A percentile compares a stretch with the other conserved stretches of the same genome.
Conservation (phyloP, 352 stramenopile genomes). For the Plasmopara halstedii region DNA sequence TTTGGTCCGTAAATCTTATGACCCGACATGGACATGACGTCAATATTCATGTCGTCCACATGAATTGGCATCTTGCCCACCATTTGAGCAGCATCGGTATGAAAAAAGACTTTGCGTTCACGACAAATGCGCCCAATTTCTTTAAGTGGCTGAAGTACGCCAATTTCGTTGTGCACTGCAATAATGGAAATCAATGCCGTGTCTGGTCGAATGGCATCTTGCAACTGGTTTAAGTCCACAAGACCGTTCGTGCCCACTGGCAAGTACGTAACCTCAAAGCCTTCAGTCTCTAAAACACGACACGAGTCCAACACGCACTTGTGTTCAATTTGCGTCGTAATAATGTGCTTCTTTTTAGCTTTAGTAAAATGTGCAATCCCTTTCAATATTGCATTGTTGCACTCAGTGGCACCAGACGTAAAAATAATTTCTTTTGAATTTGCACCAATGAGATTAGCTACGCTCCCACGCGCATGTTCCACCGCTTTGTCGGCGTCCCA, state of each 20-base stretch:
- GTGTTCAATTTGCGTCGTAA: constrained; percentile 97
- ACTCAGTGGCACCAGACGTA: constrained; percentile 98
- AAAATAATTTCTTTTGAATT: constrained; percentile 99
- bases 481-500: constrained; percentile 97
- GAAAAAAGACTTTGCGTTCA: constrained; percentile 95
- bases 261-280: constrained; percentile 98
- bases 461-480: constrained; percentile 80
- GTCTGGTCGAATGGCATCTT: constrained; percentile 90
- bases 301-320: constrained; percentile 99
- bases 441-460: constrained; percentile 93
- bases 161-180: constrained; percentile 99
- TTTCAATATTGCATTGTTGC: constrained; percentile 99
- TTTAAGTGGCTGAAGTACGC: constrained; percentile 96
- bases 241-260: constrained; percentile 90
- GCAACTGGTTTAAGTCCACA: constrained; percentile 92
- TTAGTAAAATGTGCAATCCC: constrained; percentile 94
- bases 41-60: constrained; percentile 98
- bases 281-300: constrained; percentile 93
- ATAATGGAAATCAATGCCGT: constrained; percentile 98
- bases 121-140: constrained; percentile 94
- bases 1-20: constrained; percentile 99
- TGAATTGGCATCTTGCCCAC: constrained; percentile 95
- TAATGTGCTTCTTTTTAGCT: constrained; percentile 96
- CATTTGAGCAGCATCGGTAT: constrained; percentile 99
- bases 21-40: constrained; percentile 97